Evolutionary conservation across 768 basidiomycete genomes (phyloP).

Genomic region (Phanerodontia chrysosporium): DNA sequence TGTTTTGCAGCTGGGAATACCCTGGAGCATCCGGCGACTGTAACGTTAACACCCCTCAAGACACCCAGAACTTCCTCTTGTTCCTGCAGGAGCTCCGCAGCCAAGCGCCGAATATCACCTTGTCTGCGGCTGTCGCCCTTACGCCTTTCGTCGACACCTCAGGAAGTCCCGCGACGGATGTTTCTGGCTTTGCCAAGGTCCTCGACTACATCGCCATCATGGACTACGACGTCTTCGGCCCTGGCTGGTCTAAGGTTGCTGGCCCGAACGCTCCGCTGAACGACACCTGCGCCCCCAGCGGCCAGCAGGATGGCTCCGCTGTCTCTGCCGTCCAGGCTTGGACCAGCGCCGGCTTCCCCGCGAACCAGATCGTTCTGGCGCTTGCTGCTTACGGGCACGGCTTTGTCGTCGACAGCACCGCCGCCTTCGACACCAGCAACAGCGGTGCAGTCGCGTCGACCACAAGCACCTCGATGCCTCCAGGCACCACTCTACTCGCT

Average conservation of each 20-base stretch:
- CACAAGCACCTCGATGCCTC: conserved; percentile 7
- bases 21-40: conserved; percentile 66
- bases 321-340: conserved; percentile 71
- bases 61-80: conserved; percentile 71
- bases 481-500: conserved; percentile 30
- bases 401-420: conserved; percentile 37
- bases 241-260: conserved; percentile 40
- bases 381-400: conserved; percentile 83
- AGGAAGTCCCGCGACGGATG: conserved; percentile 61
- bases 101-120: conserved; percentile 46
- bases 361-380: conserved; percentile 72
- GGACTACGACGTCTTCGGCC: conserved; percentile 65
- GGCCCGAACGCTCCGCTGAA: conserved; percentile 89
- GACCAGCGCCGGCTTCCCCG: conserved; percentile 78
- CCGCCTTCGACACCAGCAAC: conserved; percentile 33
- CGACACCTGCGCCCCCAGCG: conserved; percentile 64
- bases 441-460: not conserved
- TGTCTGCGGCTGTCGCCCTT: conserved; percentile 50
- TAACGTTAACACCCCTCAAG: conserved; percentile 52
- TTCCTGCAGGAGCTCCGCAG: conserved; percentile 70
- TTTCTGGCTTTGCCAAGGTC: conserved; percentile 65
- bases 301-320: conserved; percentile 70
- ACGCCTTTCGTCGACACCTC: conserved; percentile 42
- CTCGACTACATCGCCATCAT: conserved; percentile 66
- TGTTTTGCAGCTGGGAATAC: conserved; percentile 74